These are phyloP conservation scores for Aegilops bicornis DNA, from an alignment of 176 grass and related monocot species.

Conservation along the genomic window DNA sequence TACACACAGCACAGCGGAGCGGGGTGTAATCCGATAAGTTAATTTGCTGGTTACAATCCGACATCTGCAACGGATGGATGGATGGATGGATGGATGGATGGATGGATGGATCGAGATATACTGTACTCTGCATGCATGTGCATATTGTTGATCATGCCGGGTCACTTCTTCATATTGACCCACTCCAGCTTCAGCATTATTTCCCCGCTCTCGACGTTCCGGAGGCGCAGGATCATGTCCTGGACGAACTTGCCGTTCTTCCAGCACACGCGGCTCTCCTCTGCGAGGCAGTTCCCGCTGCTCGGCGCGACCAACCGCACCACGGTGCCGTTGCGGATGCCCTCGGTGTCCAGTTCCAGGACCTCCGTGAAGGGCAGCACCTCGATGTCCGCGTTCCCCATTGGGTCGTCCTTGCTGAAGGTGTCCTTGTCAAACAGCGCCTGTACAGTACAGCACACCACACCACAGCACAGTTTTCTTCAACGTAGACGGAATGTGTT, in stretches of 20 bases:
- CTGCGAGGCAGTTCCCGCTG: conserved; percentile 55
- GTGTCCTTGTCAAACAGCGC: conserved; percentile 58
- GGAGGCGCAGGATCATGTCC: conserved; percentile 70
- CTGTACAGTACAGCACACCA: background rate
- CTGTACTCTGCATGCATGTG: no score
- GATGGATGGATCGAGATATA: background rate
- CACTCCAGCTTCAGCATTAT: conserved; percentile 72
- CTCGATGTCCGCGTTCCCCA: conserved; percentile 63
- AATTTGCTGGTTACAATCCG: conserved; percentile 28
- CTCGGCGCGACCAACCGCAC: conserved; percentile 20
- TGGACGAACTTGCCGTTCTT: conserved; percentile 54
- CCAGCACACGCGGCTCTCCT: conserved; percentile 69
- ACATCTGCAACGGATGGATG: conserved; percentile 4
- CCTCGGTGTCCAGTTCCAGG: conserved; percentile 13
- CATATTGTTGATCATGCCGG: no score
- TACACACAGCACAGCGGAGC: background rate
- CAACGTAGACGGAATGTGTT: no score
- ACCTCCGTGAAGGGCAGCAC: conserved; percentile 35
- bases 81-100: background rate
- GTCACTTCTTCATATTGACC: conserved; percentile 37
- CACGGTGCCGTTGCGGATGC: conserved; percentile 27
- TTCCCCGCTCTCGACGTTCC: conserved; percentile 88
- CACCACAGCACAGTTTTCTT: no score
- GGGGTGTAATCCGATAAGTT: conserved; percentile 2
- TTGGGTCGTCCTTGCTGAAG: conserved; percentile 59